A percentile compares a stretch with the other conserved stretches of the same genome.
Evolutionary conservation across 768 basidiomycete genomes (phyloP).

Genomic region (Filobasidium wieringae): DNA sequence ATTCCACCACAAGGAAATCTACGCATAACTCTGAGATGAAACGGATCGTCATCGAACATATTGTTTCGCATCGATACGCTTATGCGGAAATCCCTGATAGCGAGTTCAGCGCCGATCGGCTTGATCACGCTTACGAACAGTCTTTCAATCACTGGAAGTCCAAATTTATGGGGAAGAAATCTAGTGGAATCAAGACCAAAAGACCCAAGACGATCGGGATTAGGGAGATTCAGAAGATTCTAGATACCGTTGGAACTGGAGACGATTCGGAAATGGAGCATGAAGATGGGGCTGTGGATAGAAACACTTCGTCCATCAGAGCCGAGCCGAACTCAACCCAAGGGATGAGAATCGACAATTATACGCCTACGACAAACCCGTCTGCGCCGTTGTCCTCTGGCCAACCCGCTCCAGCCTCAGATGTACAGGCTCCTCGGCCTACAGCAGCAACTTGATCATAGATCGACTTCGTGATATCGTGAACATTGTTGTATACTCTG

Average conservation of each 20-base stretch:
- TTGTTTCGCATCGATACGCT: not conserved
- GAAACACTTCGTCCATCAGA: no score
- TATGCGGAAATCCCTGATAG: constrained; percentile 2
- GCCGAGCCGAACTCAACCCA: no score
- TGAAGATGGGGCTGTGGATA: no score
- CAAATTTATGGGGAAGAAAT: not conserved
- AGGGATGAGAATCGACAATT: no score
- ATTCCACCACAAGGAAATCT: constrained; percentile 3
- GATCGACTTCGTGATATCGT: no score
- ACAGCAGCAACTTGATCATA: no score
- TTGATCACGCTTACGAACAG: constrained; percentile 5
- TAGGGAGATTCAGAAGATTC: not conserved
- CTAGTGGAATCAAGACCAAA: not conserved
- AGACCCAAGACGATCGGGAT: not conserved
- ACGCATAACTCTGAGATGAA: constrained; percentile 5
- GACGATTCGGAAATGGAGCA: no score
- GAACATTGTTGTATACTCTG: no score
- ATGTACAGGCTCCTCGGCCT: no score
- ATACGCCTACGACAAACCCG: no score
- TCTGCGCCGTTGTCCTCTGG: no score
- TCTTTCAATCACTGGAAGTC: constrained; percentile 6
- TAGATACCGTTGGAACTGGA: not conserved
- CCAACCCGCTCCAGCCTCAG: no score
- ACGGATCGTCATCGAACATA: constrained; percentile 1
- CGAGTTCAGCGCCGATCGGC: not conserved